These are phyloP conservation scores for Salicornia ramosissima DNA, from an alignment of 148 eudicot genomes.

Conservation along the genomic window DNA sequence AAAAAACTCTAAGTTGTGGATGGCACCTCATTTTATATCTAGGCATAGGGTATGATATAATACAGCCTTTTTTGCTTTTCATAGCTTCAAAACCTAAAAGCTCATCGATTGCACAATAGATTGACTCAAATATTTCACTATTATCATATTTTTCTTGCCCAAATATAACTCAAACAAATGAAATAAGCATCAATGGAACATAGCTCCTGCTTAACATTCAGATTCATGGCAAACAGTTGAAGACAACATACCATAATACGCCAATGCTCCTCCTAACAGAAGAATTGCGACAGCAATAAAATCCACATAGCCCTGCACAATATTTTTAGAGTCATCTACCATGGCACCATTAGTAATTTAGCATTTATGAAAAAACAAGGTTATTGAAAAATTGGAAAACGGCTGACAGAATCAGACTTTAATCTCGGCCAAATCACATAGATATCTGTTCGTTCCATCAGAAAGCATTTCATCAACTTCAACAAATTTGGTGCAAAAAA, in stretches of 20 bases:
- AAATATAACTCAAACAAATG: neutral
- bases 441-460: neutral
- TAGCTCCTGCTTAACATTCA: neutral
- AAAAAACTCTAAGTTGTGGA: too few relatives aligned
- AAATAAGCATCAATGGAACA: neutral
- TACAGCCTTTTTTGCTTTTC: too few relatives aligned
- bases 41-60: too few relatives aligned
- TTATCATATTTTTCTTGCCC: neutral
- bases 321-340: constrained; percentile 10
- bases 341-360: constrained; percentile 3
- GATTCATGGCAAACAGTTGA: neutral
- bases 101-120: too few relatives aligned
- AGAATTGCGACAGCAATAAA: constrained; percentile 51
- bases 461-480: neutral
- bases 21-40: too few relatives aligned
- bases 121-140: too few relatives aligned
- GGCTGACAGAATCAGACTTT: neutral
- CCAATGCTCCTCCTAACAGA: constrained; percentile 81
- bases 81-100: too few relatives aligned
- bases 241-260: constrained; percentile 71
- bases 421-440: neutral
- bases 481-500: neutral
- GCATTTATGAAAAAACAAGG: neutral
- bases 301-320: constrained; percentile 81
- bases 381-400: neutral